Evolutionary conservation across 257 asterid species (phyloP).

Genomic region (Verbena officinalis): DNA sequence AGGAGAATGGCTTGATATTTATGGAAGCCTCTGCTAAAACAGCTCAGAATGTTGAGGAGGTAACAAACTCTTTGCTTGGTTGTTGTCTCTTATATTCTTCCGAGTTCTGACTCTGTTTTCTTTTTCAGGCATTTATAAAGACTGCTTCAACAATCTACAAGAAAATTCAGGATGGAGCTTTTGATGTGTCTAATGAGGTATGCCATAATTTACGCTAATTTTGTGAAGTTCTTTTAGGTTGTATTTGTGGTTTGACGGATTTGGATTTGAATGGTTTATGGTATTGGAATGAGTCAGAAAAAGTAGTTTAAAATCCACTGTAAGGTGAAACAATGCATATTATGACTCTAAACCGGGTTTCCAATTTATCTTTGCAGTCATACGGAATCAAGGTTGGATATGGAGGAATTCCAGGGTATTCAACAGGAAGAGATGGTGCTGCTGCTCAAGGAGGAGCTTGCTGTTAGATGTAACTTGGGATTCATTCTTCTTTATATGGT

Average conservation of each 20-base stretch:
- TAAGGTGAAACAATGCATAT: no score
- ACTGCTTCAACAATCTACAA: conserved; percentile 75
- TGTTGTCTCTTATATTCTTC: not conserved
- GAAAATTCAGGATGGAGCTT: conserved; percentile 83
- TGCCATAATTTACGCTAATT: not conserved
- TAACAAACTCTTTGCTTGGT: conserved; percentile 28
- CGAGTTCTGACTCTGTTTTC: not conserved
- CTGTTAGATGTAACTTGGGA: conserved; percentile 47
- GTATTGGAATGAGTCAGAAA: no score
- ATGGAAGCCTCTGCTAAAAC: conserved; percentile 94
- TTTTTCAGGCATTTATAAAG: conserved; percentile 66
- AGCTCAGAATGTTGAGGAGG: conserved; percentile 89
- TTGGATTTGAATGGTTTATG: no score
- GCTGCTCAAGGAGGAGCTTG: conserved; percentile 67
- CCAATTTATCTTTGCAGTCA: conserved; percentile 47
- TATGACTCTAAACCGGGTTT: not conserved
- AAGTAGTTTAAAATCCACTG: no score
- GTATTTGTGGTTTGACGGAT: no score
- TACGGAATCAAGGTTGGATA: conserved; percentile 82
- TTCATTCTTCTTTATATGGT: not conserved
- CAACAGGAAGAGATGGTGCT: conserved; percentile 69
- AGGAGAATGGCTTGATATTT: conserved; percentile 81
- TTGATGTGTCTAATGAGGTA: conserved; percentile 83
- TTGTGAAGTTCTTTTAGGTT: not conserved
- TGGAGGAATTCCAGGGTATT: conserved; percentile 64